Conservation (phyloP, 805 yeast genomes). For the Candida sphagnicola region DNA sequence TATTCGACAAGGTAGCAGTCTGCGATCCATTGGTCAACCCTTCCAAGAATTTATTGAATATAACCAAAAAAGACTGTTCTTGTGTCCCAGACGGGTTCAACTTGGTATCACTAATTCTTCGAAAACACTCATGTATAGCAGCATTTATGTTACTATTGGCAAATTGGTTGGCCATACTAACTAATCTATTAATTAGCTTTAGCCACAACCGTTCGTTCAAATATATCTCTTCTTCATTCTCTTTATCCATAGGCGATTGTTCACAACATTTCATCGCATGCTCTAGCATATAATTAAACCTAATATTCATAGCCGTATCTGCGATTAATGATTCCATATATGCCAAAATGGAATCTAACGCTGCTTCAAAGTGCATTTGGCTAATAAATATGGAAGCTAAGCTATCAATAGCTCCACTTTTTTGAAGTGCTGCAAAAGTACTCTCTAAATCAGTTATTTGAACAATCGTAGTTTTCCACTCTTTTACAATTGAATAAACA, state of each 20-base stretch:
- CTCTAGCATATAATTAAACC: conserved; percentile 30
- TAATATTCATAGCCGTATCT: background rate
- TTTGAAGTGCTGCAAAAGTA: conserved; percentile 15
- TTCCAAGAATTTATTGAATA: conserved; percentile 45
- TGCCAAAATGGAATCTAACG: conserved; percentile 9
- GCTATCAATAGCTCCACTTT: conserved; percentile 22
- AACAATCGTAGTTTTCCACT: conserved; percentile 8
- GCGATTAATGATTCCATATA: conserved; percentile 11
- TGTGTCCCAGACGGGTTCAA: conserved; percentile 14
- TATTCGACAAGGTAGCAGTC: conserved; percentile 53
- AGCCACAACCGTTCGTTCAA: conserved; percentile 28
- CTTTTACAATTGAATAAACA: conserved; percentile 13
- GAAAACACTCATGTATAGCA: conserved; percentile 30
- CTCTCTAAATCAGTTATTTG: conserved; percentile 4
- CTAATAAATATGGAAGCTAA: conserved; percentile 26
- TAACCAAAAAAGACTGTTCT: conserved; percentile 44
- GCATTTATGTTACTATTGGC: conserved; percentile 14
- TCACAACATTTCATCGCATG: conserved; percentile 30
- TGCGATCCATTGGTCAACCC: conserved; percentile 45
- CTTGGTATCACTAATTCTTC: conserved; percentile 25
- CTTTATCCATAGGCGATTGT: conserved; percentile 11
- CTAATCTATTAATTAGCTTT: conserved; percentile 20
- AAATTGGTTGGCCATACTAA: conserved; percentile 14
- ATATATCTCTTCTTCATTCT: conserved; percentile 8
- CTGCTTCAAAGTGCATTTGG: conserved; percentile 24